These are phyloP conservation scores for Coelastrella sp. DNA, from an alignment of 139 green algal species.

Conservation along the genomic window DNA sequence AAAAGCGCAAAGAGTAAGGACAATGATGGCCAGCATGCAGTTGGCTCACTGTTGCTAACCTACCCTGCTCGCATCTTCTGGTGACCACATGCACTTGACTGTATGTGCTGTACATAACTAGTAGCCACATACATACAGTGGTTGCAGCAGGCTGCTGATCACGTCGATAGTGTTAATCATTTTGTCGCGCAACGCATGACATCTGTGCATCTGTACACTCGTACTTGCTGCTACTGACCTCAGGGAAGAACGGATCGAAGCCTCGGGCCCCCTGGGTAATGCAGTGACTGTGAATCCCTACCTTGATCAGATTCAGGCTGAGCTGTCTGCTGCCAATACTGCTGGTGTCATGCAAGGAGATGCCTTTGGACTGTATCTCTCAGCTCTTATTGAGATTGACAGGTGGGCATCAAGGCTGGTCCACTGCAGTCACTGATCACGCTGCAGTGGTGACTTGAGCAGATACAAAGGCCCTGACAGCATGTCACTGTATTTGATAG, in stretches of 20 bases:
- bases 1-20: conserved; percentile 88
- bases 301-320: conserved; percentile 51
- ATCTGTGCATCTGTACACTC: no score
- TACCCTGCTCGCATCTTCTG: no score
- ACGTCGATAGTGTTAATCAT: no score
- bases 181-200: no score
- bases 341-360: conserved; percentile 57
- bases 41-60: no score
- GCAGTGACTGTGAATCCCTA: conserved; percentile 67
- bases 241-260: conserved; percentile 82
- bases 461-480: no score
- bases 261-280: conserved; percentile 56
- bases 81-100: neutral
- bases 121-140: neutral
- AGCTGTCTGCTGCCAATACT: conserved; percentile 28
- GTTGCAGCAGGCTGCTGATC: neutral
- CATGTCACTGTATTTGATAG: no score
- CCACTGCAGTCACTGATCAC: no score
- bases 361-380: conserved; percentile 79
- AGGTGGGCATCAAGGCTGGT: no score
- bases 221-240: neutral
- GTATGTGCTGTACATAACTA: no score
- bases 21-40: neutral
- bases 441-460: no score
- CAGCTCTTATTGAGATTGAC: conserved; percentile 82